Evolutionary conservation across 2,329 filamentous ascomycete genomes (phyloP).

Genomic region (Didymella arachidicola): DNA sequence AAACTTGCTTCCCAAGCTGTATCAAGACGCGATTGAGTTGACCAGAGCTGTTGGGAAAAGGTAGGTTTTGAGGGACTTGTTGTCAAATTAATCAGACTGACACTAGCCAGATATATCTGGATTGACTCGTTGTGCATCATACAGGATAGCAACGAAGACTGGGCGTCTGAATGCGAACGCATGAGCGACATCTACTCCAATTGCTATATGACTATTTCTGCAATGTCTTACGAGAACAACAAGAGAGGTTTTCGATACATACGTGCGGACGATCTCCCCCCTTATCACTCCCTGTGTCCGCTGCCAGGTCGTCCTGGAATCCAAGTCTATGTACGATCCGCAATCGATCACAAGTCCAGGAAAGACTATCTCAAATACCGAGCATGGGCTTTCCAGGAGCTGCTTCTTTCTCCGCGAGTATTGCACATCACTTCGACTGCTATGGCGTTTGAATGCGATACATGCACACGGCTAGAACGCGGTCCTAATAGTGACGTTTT

Average conservation of each 20-base stretch:
- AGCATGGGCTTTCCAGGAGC: conserved; percentile 34
- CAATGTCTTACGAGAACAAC: conserved; percentile 19
- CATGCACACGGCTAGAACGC: conserved; percentile 10
- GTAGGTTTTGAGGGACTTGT: not conserved
- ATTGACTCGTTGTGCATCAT: conserved; percentile 20
- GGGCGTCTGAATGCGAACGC: conserved; percentile 10
- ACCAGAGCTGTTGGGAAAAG: conserved; percentile 7
- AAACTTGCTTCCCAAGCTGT: conserved; percentile 10
- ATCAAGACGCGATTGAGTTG: conserved; percentile 13
- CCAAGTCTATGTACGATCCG: conserved; percentile 6
- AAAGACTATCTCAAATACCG: conserved; percentile 8
- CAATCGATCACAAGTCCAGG: conserved; percentile 13
- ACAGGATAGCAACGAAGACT: conserved; percentile 19
- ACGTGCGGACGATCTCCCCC: not conserved
- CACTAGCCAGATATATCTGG: conserved; percentile 15
- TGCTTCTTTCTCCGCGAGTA: conserved; percentile 28
- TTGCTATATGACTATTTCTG: conserved; percentile 15
- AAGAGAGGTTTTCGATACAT: conserved; percentile 5
- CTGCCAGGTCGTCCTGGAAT: not conserved
- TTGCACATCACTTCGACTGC: conserved; percentile 27
- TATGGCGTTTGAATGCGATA: conserved; percentile 29
- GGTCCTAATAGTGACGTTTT: conserved; percentile 9
- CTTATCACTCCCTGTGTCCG: conserved; percentile 2
- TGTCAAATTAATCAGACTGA: not conserved
- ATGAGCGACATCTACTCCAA: conserved; percentile 17